phyloP scores from a whole-genome alignment of 495 filamentous ascomycete species.

The Aspergillus leporis region DNA sequence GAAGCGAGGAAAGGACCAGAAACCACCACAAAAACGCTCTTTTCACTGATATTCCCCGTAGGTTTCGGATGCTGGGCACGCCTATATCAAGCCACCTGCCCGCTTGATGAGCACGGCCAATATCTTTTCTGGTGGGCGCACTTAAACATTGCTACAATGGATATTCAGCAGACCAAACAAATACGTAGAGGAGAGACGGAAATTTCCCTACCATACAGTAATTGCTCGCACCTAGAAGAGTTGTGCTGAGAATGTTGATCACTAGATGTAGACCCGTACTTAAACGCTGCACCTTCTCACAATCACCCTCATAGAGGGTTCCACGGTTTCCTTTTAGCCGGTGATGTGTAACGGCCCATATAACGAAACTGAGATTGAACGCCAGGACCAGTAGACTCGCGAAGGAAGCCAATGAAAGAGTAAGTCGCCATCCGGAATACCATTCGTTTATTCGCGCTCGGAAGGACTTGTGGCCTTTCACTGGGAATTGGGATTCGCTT shows the following conservation, averaged over 20 bases:
- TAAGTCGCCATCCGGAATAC: background rate
- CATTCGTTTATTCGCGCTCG: background rate
- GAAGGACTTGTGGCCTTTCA: background rate
- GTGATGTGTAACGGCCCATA: conserved; percentile 3
- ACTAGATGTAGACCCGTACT: conserved; percentile 33
- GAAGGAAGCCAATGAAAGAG: background rate
- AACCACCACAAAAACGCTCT: background rate
- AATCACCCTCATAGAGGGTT: conserved; percentile 18
- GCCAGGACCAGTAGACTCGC: background rate
- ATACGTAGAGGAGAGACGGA: background rate
- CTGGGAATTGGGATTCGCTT: background rate
- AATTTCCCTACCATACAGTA: conserved; percentile 34
- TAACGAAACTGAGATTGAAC: conserved; percentile 1
- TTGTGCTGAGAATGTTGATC: conserved; percentile 40
- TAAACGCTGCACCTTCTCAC: conserved; percentile 18
- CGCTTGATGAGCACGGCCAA: conserved; percentile 46
- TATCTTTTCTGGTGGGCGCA: conserved; percentile 53
- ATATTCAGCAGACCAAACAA: conserved; percentile 21
- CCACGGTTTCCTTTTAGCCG: background rate
- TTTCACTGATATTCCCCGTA: background rate
- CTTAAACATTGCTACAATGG: conserved; percentile 44
- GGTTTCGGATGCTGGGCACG: conserved; percentile 50
- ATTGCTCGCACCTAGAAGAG: conserved; percentile 42
- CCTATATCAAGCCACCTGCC: conserved; percentile 56
- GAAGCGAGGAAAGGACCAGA: background rate